phyloP scores from a whole-genome alignment of 1,139 yeast species.

The Magnusiomyces sp. region DNA sequence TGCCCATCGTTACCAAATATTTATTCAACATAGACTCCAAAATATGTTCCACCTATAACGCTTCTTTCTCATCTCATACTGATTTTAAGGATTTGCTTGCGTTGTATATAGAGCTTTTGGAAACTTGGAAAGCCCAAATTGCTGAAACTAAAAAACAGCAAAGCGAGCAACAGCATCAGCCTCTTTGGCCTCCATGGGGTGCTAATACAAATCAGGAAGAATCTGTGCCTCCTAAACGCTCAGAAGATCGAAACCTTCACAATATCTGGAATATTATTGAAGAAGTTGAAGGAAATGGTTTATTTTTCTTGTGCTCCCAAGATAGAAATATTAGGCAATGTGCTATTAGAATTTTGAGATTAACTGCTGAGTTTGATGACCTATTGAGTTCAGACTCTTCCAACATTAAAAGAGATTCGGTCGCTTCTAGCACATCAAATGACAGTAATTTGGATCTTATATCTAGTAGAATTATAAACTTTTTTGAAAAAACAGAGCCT shows the following conservation, averaged over 20 bases:
- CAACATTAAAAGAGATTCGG: conserved; percentile 14
- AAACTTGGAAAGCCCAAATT: conserved; percentile 53
- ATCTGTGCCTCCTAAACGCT: conserved; percentile 24
- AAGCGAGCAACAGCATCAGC: conserved; percentile 1
- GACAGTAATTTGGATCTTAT: conserved; percentile 3
- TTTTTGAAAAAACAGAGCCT: conserved; percentile 64
- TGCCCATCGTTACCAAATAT: conserved; percentile 67
- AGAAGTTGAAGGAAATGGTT: conserved; percentile 92
- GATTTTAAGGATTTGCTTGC: conserved; percentile 55
- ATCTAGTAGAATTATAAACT: conserved; percentile 71
- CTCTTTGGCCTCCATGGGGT: conserved; percentile 6
- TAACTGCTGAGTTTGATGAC: conserved; percentile 71
- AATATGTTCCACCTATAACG: conserved; percentile 31
- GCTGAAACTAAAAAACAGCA: background rate
- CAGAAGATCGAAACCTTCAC: conserved; percentile 70
- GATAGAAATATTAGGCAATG: conserved; percentile 65
- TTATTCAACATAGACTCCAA: conserved; percentile 71
- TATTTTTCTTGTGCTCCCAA: conserved; percentile 84
- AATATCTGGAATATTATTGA: conserved; percentile 76
- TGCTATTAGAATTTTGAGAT: conserved; percentile 64
- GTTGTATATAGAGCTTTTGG: conserved; percentile 68
- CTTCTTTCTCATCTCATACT: conserved; percentile 45
- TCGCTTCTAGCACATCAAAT: conserved; percentile 7
- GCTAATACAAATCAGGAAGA: conserved; percentile 19
- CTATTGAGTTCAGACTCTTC: conserved; percentile 37